A percentile compares a stretch with the other conserved stretches of the same genome.
These are phyloP conservation scores for Candida ipomoeae DNA, from an alignment of 805 yeast genomes.

Conservation along the genomic window DNA sequence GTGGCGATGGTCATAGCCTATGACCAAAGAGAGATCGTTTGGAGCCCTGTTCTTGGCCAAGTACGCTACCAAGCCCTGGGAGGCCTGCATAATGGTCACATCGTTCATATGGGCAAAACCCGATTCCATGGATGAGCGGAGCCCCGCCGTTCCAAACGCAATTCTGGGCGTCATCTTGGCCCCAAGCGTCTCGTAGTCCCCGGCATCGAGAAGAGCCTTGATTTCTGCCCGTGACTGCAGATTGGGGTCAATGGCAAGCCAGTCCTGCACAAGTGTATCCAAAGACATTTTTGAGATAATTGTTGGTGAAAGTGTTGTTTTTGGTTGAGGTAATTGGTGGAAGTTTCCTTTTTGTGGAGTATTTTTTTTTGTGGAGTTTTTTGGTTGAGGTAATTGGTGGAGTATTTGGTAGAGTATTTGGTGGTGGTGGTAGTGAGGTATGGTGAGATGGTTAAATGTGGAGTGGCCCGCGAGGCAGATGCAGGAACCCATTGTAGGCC, in stretches of 20 bases:
- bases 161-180: slow-evolving; percentile 56
- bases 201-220: slow-evolving; percentile 32
- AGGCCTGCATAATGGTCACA: slow-evolving; percentile 83
- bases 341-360: too few species aligned
- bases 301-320: too few species aligned
- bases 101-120: slow-evolving; percentile 89
- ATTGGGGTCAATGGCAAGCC: slow-evolving; percentile 36
- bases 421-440: too few species aligned
- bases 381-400: too few species aligned
- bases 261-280: slow-evolving; percentile 28
- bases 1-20: slow-evolving; percentile 91
- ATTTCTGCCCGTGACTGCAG: slow-evolving; percentile 56
- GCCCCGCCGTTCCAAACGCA: slow-evolving; percentile 90
- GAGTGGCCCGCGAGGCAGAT: too few species aligned
- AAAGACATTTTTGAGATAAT: slow-evolving; percentile 3
- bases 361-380: too few species aligned
- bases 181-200: slow-evolving; percentile 45
- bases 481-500: too few species aligned
- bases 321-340: too few species aligned
- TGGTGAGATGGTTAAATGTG: too few species aligned
- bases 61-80: slow-evolving; percentile 72
- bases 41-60: slow-evolving; percentile 19
- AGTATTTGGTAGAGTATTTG: too few species aligned
- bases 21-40: slow-evolving; percentile 47
- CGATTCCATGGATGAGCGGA: slow-evolving; percentile 83